Conservation (phyloP, 345 rosid species). For the Iberis pinnata region DNA sequence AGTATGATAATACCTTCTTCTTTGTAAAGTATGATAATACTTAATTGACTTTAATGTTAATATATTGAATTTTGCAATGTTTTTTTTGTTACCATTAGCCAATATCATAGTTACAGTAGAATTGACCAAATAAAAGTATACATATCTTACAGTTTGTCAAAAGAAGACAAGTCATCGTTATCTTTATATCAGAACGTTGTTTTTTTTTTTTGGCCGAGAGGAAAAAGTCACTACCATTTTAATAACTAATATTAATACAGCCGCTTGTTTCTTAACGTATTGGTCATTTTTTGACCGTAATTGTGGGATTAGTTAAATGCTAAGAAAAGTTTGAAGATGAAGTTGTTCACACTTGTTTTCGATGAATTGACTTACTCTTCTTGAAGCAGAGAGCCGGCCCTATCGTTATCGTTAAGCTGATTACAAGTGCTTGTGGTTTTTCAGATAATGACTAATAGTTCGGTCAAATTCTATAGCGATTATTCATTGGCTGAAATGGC, state of each 20-base stretch:
- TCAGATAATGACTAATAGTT: too few species aligned
- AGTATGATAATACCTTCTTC: neutral
- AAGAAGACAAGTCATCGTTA: slow-evolving; percentile 15
- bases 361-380: too few species aligned
- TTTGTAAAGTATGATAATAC: neutral
- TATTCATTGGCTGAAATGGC: too few species aligned
- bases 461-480: too few species aligned
- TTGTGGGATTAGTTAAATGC: slow-evolving; percentile 1
- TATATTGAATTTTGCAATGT: neutral
- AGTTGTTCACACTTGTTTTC: slow-evolving; percentile 25
- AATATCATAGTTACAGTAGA: neutral
- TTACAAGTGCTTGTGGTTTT: too few species aligned
- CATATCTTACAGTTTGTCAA: slow-evolving; percentile 20
- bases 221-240: slow-evolving; percentile 13
- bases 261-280: slow-evolving; percentile 17
- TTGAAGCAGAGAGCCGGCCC: too few species aligned
- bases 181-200: slow-evolving; percentile 15
- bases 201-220: neutral
- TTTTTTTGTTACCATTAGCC: too few species aligned
- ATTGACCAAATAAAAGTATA: slow-evolving; percentile 14
- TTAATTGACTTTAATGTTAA: slow-evolving; percentile 1
- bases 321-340: slow-evolving; percentile 1
- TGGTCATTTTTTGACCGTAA: slow-evolving; percentile 31
- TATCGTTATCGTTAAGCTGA: too few species aligned
- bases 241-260: slow-evolving; percentile 16